A percentile compares a stretch with the other conserved stretches of the same genome.
phyloP scores from a whole-genome alignment of 441 rosid genomes.

The Metrosideros polymorpha region DNA sequence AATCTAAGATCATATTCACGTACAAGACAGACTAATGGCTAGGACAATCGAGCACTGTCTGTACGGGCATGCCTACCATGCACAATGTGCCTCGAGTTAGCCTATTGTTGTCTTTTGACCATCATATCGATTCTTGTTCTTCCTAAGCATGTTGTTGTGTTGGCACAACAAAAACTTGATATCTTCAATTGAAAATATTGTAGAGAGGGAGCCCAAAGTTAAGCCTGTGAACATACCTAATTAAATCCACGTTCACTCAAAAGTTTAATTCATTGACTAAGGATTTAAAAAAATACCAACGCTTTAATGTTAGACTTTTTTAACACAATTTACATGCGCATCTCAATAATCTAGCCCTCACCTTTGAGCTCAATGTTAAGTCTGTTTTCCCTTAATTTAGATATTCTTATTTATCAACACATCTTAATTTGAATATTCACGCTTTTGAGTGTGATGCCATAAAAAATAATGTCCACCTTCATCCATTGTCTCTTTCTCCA shows the following conservation, averaged over 20 bases:
- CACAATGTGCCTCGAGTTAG: background rate
- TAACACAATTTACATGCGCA: background rate
- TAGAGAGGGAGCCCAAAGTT: background rate
- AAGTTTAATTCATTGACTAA: background rate
- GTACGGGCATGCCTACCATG: background rate
- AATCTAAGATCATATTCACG: background rate
- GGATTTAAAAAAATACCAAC: too few relatives aligned
- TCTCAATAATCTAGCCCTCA: too few relatives aligned
- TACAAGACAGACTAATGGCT: background rate
- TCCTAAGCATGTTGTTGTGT: background rate
- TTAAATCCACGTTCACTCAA: background rate
- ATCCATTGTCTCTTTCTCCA: background rate
- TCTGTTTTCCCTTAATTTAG: background rate
- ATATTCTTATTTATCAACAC: background rate
- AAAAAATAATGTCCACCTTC: background rate
- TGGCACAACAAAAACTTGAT: background rate
- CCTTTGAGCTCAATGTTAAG: background rate
- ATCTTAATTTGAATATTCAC: background rate
- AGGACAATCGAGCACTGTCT: background rate
- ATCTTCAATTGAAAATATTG: rapidly evolving
- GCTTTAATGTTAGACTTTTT: too few relatives aligned
- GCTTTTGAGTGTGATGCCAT: background rate
- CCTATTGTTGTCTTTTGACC: background rate
- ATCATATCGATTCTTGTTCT: background rate
- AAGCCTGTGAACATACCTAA: background rate